Percentiles rank a stretch among this genome's conserved stretches.
Evolutionary conservation across 2,329 filamentous ascomycete genomes (phyloP).

Genomic region (Sclerotiophoma versabilis): DNA sequence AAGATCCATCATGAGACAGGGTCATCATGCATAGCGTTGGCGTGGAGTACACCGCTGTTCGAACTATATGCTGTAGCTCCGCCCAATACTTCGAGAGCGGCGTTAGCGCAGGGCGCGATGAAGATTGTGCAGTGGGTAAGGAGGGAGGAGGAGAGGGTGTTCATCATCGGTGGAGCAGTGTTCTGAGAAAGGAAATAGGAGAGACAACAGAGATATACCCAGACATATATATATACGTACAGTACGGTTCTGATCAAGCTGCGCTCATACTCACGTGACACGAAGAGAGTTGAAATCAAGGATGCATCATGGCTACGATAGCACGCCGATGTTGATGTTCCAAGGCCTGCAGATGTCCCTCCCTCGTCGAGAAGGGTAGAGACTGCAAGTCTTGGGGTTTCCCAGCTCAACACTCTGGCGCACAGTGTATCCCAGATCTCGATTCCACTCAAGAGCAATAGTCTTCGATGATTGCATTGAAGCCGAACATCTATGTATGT

Average conservation of each 20-base stretch:
- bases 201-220: not conserved
- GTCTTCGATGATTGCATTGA: not conserved
- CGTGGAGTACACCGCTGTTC: constrained; percentile 89
- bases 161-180: constrained; percentile 97
- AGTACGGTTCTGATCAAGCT: no score
- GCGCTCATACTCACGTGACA: no score
- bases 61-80: constrained; percentile 96
- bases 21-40: constrained; percentile 76
- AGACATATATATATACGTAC: not conserved
- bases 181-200: constrained; percentile 44
- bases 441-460: not conserved
- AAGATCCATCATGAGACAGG: constrained; percentile 84
- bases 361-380: no score
- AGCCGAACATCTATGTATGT: not conserved
- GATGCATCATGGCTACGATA: no score
- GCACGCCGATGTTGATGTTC: no score
- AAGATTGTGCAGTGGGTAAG: constrained; percentile 91
- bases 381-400: no score
- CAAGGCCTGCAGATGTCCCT: no score
- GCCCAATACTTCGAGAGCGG: constrained; percentile 66
- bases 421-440: no score
- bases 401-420: no score
- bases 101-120: constrained; percentile 84
- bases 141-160: constrained; percentile 89
- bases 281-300: no score